Evolutionary conservation across 176 grass and related monocot genomes (phyloP).

Genomic region (Bothriochloa decipiens): DNA sequence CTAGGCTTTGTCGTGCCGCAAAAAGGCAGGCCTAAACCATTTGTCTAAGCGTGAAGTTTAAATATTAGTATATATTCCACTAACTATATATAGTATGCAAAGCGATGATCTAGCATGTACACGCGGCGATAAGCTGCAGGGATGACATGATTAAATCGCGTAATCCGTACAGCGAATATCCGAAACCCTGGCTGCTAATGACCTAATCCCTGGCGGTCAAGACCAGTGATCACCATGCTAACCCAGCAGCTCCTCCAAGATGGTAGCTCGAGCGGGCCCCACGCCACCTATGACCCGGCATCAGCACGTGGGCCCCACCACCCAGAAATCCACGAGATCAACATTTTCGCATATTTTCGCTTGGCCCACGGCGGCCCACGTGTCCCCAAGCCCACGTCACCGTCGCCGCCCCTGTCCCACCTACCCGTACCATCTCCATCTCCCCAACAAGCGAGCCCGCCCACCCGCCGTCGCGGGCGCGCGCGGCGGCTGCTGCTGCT

Average conservation of each 20-base stretch:
- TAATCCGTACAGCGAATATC: background rate
- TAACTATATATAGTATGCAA: background rate
- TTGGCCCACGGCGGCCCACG: slow-evolving; percentile 43
- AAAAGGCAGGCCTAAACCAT: background rate
- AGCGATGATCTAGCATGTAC: background rate
- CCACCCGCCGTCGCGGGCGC: no score
- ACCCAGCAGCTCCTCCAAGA: background rate
- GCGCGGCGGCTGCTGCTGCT: background rate
- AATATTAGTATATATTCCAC: background rate
- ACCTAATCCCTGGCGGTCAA: background rate
- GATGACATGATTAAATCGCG: background rate
- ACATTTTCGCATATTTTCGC: slow-evolving; percentile 35
- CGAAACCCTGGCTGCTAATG: background rate
- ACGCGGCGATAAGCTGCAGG: slow-evolving; percentile 10
- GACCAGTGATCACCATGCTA: slow-evolving; percentile 1
- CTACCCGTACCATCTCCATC: background rate
- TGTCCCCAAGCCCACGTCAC: slow-evolving; percentile 41
- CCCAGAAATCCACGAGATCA: slow-evolving; percentile 33
- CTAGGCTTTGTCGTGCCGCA: background rate
- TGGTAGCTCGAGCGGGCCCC: slow-evolving; percentile 23
- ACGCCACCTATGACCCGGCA: slow-evolving; percentile 35
- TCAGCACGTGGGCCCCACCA: slow-evolving; percentile 27
- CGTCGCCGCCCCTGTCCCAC: slow-evolving; percentile 38
- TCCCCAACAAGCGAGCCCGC: background rate
- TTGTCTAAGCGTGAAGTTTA: background rate